Conservation (phyloP, 2,329 filamentous ascomycete genomes). For the Clonostachys chloroleuca region DNA sequence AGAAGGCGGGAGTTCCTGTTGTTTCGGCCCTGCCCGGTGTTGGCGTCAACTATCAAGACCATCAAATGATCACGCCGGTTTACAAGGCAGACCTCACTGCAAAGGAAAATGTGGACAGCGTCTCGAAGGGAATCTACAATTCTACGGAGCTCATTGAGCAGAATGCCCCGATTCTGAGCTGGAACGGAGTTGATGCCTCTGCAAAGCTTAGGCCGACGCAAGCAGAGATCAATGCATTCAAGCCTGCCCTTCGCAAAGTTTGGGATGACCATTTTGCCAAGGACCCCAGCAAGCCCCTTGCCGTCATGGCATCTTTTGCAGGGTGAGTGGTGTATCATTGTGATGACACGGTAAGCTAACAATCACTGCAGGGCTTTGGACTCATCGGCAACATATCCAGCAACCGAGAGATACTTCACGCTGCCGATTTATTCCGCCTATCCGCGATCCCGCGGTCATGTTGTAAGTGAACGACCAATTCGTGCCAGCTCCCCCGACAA, state of each 20-base stretch:
- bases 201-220: slow-evolving; percentile 52
- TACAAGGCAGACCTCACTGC: slow-evolving; percentile 31
- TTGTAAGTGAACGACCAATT: slow-evolving; percentile 14
- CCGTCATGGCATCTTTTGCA: slow-evolving; percentile 33
- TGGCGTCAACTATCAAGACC: slow-evolving; percentile 49
- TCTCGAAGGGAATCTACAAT: slow-evolving; percentile 41
- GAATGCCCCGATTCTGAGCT: slow-evolving; percentile 43
- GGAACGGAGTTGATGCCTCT: slow-evolving; percentile 51
- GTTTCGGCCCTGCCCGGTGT: slow-evolving; percentile 45
- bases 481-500: too few species aligned
- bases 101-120: slow-evolving; percentile 38
- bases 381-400: slow-evolving; percentile 35
- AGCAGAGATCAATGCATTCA: slow-evolving; percentile 44
- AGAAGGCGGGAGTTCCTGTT: slow-evolving; percentile 37
- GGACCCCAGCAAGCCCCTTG: slow-evolving; percentile 35
- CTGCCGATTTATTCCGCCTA: slow-evolving; percentile 50
- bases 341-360: slow-evolving; percentile 35
- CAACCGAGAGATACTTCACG: slow-evolving; percentile 37
- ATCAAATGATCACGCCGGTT: slow-evolving; percentile 46
- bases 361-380: slow-evolving; percentile 5
- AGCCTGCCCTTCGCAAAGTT: slow-evolving; percentile 42
- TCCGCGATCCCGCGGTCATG: slow-evolving; percentile 54
- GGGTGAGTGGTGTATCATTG: slow-evolving; percentile 34
- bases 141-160: slow-evolving; percentile 20
- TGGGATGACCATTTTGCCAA: slow-evolving; percentile 52